These are phyloP conservation scores for Trichoderma orchidacearum DNA, from an alignment of 495 filamentous ascomycete species.

Conservation along the genomic window DNA sequence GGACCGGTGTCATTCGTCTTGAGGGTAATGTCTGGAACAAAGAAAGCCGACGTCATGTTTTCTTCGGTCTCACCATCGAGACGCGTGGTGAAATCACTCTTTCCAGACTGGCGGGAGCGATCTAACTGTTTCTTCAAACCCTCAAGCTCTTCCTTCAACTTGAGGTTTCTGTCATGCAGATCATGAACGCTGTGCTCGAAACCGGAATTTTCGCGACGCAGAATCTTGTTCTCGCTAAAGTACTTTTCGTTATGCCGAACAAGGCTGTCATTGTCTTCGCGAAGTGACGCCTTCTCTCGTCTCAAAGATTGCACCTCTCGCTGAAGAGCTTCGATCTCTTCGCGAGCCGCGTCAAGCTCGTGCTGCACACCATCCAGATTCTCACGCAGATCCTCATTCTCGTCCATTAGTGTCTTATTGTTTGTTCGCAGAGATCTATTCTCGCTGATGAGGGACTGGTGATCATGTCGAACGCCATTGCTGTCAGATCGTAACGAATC, in stretches of 20 bases:
- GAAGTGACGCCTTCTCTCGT: slow-evolving; percentile 23
- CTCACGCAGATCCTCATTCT: slow-evolving; percentile 23
- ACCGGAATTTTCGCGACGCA: slow-evolving; percentile 25
- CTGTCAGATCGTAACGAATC: slow-evolving; percentile 8
- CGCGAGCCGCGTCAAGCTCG: slow-evolving; percentile 18
- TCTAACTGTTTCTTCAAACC: slow-evolving; percentile 18
- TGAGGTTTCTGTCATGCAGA: slow-evolving; percentile 19
- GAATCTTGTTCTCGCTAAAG: slow-evolving; percentile 29
- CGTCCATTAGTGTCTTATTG: slow-evolving; percentile 12
- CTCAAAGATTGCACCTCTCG: slow-evolving; percentile 15
- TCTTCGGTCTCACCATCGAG: slow-evolving; percentile 21
- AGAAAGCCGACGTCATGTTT: slow-evolving; percentile 73
- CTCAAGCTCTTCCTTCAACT: slow-evolving; percentile 20
- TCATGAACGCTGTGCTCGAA: slow-evolving; percentile 21
- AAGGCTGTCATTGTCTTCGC: slow-evolving; percentile 27
- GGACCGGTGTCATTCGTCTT: slow-evolving; percentile 18
- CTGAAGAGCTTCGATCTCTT: slow-evolving; percentile 19
- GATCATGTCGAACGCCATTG: slow-evolving; percentile 10
- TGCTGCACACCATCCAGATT: slow-evolving; percentile 20
- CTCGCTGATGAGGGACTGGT: slow-evolving; percentile 12
- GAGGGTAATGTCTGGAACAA: slow-evolving; percentile 33
- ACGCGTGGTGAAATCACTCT: slow-evolving; percentile 11
- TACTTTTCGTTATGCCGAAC: slow-evolving; percentile 32
- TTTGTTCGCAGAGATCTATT: slow-evolving; percentile 14
- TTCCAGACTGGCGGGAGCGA: slow-evolving; percentile 9